These are phyloP conservation scores for Conticribra weissflogii DNA, from an alignment of 108 stramenopile species.

Conservation along the genomic window DNA sequence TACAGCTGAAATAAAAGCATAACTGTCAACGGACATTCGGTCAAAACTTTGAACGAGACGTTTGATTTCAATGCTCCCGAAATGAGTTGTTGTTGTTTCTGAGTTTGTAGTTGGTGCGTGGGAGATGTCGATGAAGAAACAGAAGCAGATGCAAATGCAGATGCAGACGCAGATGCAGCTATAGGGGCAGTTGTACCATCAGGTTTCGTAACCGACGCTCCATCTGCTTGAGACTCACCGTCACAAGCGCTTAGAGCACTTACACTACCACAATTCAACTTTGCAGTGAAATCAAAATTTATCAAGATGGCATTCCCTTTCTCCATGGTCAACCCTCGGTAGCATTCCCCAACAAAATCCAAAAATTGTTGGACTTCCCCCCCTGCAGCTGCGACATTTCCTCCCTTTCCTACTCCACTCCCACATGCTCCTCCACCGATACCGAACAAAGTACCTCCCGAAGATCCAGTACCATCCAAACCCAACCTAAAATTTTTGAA, in stretches of 20 bases:
- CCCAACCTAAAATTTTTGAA: slow-evolving; percentile 79
- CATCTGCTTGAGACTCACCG: too few species aligned
- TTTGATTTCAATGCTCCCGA: slow-evolving; percentile 56
- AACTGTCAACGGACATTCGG: slow-evolving; percentile 91
- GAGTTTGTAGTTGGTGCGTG: slow-evolving; percentile 16
- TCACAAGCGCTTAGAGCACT: too few species aligned
- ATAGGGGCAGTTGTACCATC: background rate
- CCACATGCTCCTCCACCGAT: background rate
- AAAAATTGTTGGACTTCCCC: slow-evolving; percentile 76
- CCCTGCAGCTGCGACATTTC: too few species aligned
- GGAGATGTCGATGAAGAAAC: background rate
- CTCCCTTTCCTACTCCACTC: too few species aligned
- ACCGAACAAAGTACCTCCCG: background rate
- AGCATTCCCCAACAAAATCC: slow-evolving; percentile 58
- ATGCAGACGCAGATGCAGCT: background rate
- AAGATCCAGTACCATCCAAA: slow-evolving; percentile 50
- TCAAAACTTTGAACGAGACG: slow-evolving; percentile 83
- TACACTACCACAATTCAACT: too few species aligned
- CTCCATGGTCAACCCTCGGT: background rate
- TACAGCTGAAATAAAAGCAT: slow-evolving; percentile 95
- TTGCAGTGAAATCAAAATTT: background rate
- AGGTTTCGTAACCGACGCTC: background rate
- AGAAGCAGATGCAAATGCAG: background rate
- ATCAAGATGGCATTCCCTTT: background rate
- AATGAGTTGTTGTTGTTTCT: slow-evolving; percentile 1